Percentiles rank a stretch among this genome's conserved stretches.
These are phyloP conservation scores for Leccinum obscurum DNA, from an alignment of 768 basidiomycete species.

Conservation along the genomic window DNA sequence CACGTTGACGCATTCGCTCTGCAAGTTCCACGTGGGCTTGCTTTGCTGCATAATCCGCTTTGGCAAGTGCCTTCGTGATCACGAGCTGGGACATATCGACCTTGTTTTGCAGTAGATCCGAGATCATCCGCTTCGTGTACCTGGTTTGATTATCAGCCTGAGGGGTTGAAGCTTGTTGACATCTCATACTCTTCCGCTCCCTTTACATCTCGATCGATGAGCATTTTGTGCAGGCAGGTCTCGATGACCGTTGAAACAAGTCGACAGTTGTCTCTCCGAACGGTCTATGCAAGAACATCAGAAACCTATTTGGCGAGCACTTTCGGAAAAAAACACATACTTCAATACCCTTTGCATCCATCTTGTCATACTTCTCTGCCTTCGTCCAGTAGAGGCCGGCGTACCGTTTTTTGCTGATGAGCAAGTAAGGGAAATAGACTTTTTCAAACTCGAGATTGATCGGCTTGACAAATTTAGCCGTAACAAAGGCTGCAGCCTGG, in stretches of 20 bases:
- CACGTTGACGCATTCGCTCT: conserved; percentile 92
- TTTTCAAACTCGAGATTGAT: conserved; percentile 99
- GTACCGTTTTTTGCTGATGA: conserved; percentile 99
- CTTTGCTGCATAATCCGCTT: conserved; percentile 90
- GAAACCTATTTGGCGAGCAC: neutral
- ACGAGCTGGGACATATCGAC: conserved; percentile 99
- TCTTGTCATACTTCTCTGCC: conserved; percentile 95
- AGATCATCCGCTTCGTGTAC: conserved; percentile 90
- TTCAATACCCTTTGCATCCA: conserved; percentile 99
- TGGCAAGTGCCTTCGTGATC: conserved; percentile 95
- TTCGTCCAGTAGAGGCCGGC: conserved; percentile 98
- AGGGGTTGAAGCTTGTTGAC: conserved; percentile 8
- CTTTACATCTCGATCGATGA: conserved; percentile 92
- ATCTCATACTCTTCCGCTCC: conserved; percentile 82
- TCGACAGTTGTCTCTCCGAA: conserved; percentile 97
- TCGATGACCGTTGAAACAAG: conserved; percentile 97
- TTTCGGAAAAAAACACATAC: conserved; percentile 41
- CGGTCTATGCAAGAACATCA: conserved; percentile 59
- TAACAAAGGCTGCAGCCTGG: conserved; percentile 91
- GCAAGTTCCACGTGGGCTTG: conserved; percentile 97
- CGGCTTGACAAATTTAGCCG: conserved; percentile 86
- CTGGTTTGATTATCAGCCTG: conserved; percentile 42
- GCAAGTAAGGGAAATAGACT: conserved; percentile 96
- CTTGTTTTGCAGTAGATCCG: conserved; percentile 94
- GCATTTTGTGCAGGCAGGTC: conserved; percentile 96